Base-by-base conservation (phyloP, 208 protist species). In the Naegleria fowleri region DNA sequence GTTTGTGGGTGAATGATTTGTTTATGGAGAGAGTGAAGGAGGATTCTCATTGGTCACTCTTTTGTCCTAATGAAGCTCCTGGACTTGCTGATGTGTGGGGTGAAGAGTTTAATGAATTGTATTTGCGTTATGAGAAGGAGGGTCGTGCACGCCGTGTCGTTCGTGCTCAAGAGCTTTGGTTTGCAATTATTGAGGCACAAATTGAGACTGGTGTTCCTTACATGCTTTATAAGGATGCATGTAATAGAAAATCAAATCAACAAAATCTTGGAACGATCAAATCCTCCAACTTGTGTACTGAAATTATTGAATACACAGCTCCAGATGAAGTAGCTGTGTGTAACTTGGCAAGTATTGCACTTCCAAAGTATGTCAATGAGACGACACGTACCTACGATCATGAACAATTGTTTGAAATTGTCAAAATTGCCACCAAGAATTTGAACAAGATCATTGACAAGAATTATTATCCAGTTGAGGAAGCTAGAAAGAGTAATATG, bases 141-240 rank as follows among this genome's bases (percentile, higher is more conserved):
- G 97, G 96, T 88, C 91, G 94, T 11, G 96, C 96, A 29, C 92
- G 97, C 29, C 94, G 96, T 91, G 96, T 93, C 0, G 93, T 99
- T 4, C 94, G 94, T 86, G 99, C 99, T 39, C 98, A 99, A 94
- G 96, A 99, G 86, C 94, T 99, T 43, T 99, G 98, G 99, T 99
- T 99, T 92, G 94, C 96, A 0, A 99, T 99, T 91, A 94, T 99
- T 25, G 97, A 99, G 91, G 95, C 98, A 0, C 99, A 99, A 95
- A 98, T 99, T 83, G 99, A 99, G 95, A 99, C 99, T 1, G 98
- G 99, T 84, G 98, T 96, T 36, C 99, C 99, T n/a, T 99, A 98
- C 95, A 98, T 99, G 92, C 94, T 99, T 0, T 99, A 99, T 96
- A 99, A 99, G 95, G 99, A 99, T 92, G 94, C 98, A n/a, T 99